Evolutionary conservation across 306 rosid species (phyloP).

Genomic region (Casuarina cunninghamiana): DNA sequence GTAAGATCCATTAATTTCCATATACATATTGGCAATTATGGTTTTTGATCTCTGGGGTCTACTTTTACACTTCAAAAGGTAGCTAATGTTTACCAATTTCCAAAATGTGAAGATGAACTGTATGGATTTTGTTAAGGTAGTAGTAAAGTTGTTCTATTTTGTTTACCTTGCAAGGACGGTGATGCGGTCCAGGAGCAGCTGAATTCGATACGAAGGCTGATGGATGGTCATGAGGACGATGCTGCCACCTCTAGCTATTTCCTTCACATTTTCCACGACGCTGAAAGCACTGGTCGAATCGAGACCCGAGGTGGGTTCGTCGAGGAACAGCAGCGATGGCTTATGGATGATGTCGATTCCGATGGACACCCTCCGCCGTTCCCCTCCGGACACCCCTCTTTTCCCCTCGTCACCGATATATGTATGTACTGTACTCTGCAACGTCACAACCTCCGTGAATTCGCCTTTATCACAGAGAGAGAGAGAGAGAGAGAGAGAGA

Average conservation of each 20-base stretch:
- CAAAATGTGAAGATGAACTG: neutral
- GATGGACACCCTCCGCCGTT: slow-evolving; percentile 76
- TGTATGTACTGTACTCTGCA: slow-evolving; percentile 74
- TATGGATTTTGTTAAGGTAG: neutral
- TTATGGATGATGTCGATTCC: slow-evolving; percentile 87
- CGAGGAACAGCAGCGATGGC: slow-evolving; percentile 75
- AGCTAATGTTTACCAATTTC: neutral
- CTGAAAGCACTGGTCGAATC: slow-evolving; percentile 89
- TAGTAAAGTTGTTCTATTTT: neutral
- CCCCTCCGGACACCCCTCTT: slow-evolving; percentile 93
- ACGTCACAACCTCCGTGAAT: slow-evolving; percentile 10
- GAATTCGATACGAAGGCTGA: slow-evolving; percentile 87
- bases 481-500: neutral
- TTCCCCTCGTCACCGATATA: slow-evolving; percentile 80
- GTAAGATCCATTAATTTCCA: no score
- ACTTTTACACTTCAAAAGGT: slow-evolving; percentile 2
- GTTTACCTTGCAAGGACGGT: slow-evolving; percentile 80
- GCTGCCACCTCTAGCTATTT: slow-evolving; percentile 85
- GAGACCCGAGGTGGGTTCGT: slow-evolving; percentile 92
- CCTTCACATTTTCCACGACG: slow-evolving; percentile 86
- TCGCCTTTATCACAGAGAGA: neutral
- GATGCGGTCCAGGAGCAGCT: slow-evolving; percentile 72
- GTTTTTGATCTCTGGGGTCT: neutral
- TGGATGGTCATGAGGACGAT: slow-evolving; percentile 88
- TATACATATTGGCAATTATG: neutral